These are phyloP conservation scores for Ophiostoma himal-ulmi DNA, from an alignment of 2,329 filamentous ascomycete genomes.

Conservation along the genomic window DNA sequence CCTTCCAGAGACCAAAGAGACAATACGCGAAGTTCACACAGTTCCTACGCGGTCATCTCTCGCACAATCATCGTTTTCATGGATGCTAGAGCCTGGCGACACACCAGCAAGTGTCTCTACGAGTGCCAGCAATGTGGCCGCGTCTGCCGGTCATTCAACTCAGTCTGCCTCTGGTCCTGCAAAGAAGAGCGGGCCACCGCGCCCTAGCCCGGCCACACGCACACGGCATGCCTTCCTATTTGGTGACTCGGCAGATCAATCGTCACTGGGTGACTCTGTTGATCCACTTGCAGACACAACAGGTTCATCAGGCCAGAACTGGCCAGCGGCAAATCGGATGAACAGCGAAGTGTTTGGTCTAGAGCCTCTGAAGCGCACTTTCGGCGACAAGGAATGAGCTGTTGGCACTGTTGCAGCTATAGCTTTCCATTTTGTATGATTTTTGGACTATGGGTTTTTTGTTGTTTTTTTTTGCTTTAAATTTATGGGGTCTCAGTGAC, in stretches of 20 bases:
- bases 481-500: not conserved
- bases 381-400: constrained; percentile 14
- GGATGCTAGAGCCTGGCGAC: constrained; percentile 66
- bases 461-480: not conserved
- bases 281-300: constrained; percentile 29
- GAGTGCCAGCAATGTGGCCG: constrained; percentile 16
- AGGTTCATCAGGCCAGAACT: constrained; percentile 18
- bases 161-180: not conserved
- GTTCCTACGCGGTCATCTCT: constrained; percentile 60
- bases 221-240: constrained; percentile 56
- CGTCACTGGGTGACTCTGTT: constrained; percentile 32
- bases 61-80: constrained; percentile 70
- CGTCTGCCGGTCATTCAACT: not conserved
- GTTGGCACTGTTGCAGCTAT: not conserved
- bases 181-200: constrained; percentile 26
- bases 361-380: constrained; percentile 41
- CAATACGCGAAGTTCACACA: constrained; percentile 33
- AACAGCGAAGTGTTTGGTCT: constrained; percentile 51
- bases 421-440: not conserved
- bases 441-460: not conserved
- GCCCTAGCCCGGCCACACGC: constrained; percentile 17
- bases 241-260: constrained; percentile 42
- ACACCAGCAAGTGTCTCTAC: constrained; percentile 19
- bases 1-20: not conserved
- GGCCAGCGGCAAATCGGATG: constrained; percentile 32